Base-by-base conservation (phyloP, 176 grass and related monocot genomes). In the Tillandsia leiboldiana region DNA sequence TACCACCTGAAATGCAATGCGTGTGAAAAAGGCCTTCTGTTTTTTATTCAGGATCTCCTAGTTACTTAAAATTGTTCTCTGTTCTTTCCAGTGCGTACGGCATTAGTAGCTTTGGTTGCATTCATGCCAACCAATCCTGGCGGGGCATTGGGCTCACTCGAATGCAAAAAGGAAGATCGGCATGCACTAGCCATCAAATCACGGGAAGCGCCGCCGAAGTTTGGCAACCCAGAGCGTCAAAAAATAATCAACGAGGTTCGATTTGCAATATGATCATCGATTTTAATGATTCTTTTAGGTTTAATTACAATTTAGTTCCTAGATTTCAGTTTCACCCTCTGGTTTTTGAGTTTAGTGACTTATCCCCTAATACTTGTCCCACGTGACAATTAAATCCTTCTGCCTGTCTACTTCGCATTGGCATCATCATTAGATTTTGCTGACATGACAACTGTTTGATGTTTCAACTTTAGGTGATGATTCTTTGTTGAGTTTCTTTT, bases 41-140 rank as follows among this genome's bases (percentile, higher is more conserved):
- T 42, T 42, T 42, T 1, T 42, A 7, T 42, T 42, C 5, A 42
- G 33, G 33, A 42, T 42, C 8, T 42, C 7, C 33, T 42, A 42
- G 33, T 42, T 42, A 42, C 33, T 42, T 42, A 42, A 42, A 42
- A 42, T 42, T 66, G 18, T 2, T 68, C 63, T 74, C 63, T 74
- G 58, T 23, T 50, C 66, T 22, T 79, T 73, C 29, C 82, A 99
- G 94, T 99, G 8, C 89, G 90, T 61, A 99, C 94, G 58, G 94
- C 94, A 11, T 80, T 99, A 54, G 94, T 99, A 67, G 94, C 94
- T 10, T 73, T 99, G 72, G 82, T 99, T 86, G 94, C 94, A 2
- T 99, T 99, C 77, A 99, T 99, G 90, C 90, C 94, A 68, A 85
- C 94, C 51, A 96, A 92, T 73, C 90, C 94, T 27, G 87, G 87